Percentiles rank a stretch among this genome's conserved stretches.
Conservation (phyloP, 73 alveolate genomes). For the Tetrahymena thermophila region DNA sequence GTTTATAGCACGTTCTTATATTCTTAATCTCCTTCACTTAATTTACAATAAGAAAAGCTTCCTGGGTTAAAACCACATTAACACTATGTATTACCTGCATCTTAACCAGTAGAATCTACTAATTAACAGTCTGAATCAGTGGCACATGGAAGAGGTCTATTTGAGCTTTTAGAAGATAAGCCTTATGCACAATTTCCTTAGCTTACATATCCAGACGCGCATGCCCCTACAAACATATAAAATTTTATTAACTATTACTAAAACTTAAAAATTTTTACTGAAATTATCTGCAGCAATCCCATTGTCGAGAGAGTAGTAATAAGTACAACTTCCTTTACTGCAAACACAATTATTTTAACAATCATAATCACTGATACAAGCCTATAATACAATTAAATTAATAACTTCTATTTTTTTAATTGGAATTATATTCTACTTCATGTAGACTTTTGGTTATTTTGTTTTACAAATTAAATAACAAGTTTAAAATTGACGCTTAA, state of each 20-base stretch:
- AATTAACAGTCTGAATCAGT: constrained; percentile 18
- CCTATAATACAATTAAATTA: neutral
- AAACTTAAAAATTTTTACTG: neutral
- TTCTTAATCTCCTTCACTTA: constrained; percentile 39
- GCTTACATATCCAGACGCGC: constrained; percentile 17
- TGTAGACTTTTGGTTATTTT: neutral
- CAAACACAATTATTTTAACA: constrained; percentile 40
- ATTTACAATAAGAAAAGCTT: constrained; percentile 43
- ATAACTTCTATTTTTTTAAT: neutral
- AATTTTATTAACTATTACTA: neutral
- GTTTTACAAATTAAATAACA: neutral
- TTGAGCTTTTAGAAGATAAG: constrained; percentile 14
- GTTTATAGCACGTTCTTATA: neutral
- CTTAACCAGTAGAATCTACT: neutral
- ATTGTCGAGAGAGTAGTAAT: constrained; percentile 22
- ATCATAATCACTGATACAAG: constrained; percentile 21
- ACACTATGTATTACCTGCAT: constrained; percentile 25
- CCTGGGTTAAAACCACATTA: constrained; percentile 46
- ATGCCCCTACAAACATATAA: neutral
- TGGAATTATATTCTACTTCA: neutral
- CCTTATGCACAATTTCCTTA: constrained; percentile 20
- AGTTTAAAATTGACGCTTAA: neutral
- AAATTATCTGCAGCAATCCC: constrained; percentile 20
- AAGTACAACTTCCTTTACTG: constrained; percentile 27
- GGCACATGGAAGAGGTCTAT: constrained; percentile 22